These are phyloP conservation scores for Quercus dentata DNA, from an alignment of 306 rosid species.

Conservation along the genomic window DNA sequence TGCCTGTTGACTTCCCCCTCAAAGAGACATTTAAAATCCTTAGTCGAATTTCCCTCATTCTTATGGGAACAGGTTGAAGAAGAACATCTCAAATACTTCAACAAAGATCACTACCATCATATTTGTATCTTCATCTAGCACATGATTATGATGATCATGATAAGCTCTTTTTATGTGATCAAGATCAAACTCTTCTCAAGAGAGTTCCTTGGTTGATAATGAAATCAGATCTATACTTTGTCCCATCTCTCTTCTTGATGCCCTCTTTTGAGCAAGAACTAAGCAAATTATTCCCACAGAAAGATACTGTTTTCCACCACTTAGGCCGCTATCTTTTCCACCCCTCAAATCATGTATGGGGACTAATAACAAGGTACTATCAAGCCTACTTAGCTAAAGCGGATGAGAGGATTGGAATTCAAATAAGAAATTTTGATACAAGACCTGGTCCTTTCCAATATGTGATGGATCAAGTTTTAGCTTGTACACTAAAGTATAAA, in stretches of 20 bases:
- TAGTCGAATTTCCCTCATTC: slow-evolving; percentile 40
- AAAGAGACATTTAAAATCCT: slow-evolving; percentile 29
- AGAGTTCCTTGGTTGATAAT: slow-evolving; percentile 56
- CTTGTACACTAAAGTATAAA: slow-evolving; percentile 48
- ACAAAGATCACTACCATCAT: slow-evolving; percentile 20
- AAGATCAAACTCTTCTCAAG: slow-evolving; percentile 48
- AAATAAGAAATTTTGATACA: slow-evolving; percentile 59
- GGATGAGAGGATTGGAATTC: slow-evolving; percentile 66
- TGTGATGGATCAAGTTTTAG: slow-evolving; percentile 64
- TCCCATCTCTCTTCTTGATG: slow-evolving; percentile 66
- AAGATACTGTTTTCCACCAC: slow-evolving; percentile 64
- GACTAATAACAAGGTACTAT: slow-evolving; percentile 58
- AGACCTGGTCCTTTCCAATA: slow-evolving; percentile 64
- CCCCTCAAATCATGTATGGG: slow-evolving; percentile 67
- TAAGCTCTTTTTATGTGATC: slow-evolving; percentile 77
- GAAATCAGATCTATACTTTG: slow-evolving; percentile 67
- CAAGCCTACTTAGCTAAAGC: slow-evolving; percentile 56
- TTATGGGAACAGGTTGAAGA: slow-evolving; percentile 59
- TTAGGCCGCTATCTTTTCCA: slow-evolving; percentile 66
- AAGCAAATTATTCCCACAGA: slow-evolving; percentile 56
- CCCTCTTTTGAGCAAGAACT: slow-evolving; percentile 66
- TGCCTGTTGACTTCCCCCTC: slow-evolving; percentile 57
- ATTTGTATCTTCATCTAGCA: slow-evolving; percentile 57
- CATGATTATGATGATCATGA: slow-evolving; percentile 69
- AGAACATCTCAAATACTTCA: slow-evolving; percentile 18